Evolutionary conservation across 345 rosid species (phyloP).

Genomic region (Hibiscus trionum): DNA sequence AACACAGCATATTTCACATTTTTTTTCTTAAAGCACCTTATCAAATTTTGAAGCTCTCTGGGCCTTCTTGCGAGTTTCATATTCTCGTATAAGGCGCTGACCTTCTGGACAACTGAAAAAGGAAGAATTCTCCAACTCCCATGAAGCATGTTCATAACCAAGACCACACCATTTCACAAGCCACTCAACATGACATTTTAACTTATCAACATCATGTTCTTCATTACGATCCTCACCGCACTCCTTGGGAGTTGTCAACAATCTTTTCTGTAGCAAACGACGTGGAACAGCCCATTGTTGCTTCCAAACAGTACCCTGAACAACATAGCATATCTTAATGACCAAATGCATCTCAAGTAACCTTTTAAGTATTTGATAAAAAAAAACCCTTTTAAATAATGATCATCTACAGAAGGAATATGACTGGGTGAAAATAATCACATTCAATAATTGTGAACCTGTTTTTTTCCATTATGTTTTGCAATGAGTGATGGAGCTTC

Average conservation of each 20-base stretch:
- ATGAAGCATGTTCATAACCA: slow-evolving; percentile 45
- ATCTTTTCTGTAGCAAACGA: slow-evolving; percentile 36
- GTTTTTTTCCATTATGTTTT: slow-evolving; percentile 27
- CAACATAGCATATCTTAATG: neutral
- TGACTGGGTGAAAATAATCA: neutral
- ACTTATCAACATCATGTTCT: neutral
- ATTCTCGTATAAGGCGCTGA: slow-evolving; percentile 31
- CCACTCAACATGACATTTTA: slow-evolving; percentile 35
- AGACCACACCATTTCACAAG: slow-evolving; percentile 62
- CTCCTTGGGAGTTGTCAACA: slow-evolving; percentile 16
- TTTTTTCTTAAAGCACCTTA: slow-evolving; percentile 22
- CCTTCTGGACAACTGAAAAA: slow-evolving; percentile 29
- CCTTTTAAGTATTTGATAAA: neutral
- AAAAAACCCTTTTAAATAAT: neutral
- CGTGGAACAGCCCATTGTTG: slow-evolving; percentile 39
- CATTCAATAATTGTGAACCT: slow-evolving; percentile 25
- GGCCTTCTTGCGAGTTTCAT: slow-evolving; percentile 32
- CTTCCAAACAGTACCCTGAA: slow-evolving; percentile 35
- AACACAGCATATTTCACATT: neutral
- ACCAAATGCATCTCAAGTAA: neutral
- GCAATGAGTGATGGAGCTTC: slow-evolving; percentile 39
- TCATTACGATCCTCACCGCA: slow-evolving; percentile 3
- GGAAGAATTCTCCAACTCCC: slow-evolving; percentile 46
- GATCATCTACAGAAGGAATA: neutral
- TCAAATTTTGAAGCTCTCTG: slow-evolving; percentile 17